Conservation (phyloP, 2,329 filamentous ascomycete genomes). For the Tricladium varicosporioides region DNA sequence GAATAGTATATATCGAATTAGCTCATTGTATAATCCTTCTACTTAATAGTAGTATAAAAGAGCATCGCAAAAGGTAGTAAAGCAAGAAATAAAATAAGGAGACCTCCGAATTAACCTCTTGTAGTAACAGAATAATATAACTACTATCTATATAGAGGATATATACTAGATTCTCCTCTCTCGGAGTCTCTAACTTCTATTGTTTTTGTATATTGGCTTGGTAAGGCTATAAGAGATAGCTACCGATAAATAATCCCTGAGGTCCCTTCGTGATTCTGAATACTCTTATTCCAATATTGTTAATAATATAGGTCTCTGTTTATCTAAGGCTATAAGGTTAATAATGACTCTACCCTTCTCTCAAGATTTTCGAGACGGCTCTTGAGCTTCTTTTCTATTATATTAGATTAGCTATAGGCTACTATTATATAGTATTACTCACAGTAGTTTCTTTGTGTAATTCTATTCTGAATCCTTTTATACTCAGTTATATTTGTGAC, state of each 20-base stretch:
- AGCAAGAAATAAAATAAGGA: neutral
- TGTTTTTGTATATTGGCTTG: neutral
- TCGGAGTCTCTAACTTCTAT: neutral
- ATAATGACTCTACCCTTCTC: slow-evolving; percentile 66
- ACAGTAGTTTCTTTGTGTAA: slow-evolving; percentile 97
- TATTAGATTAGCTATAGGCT: slow-evolving; percentile 13
- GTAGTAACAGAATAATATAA: neutral
- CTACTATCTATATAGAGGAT: neutral
- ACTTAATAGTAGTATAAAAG: too few relatives aligned
- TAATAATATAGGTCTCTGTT: neutral
- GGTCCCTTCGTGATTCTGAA: neutral
- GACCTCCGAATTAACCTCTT: neutral
- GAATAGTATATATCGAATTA: too few relatives aligned
- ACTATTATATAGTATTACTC: slow-evolving; percentile 39
- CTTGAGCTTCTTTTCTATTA: slow-evolving; percentile 90
- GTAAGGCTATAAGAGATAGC: neutral
- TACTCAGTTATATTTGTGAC: slow-evolving; percentile 95
- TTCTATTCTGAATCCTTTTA: slow-evolving; percentile 91
- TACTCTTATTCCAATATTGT: neutral
- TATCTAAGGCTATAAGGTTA: slow-evolving; percentile 51
- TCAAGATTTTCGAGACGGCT: slow-evolving; percentile 82
- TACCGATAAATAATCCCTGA: neutral
- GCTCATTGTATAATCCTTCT: too few relatives aligned
- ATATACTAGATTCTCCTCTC: neutral
- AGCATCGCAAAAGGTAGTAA: neutral